These are phyloP conservation scores for Saposhnikovia divaricata DNA, from an alignment of 129 eudicot species.

Conservation along the genomic window DNA sequence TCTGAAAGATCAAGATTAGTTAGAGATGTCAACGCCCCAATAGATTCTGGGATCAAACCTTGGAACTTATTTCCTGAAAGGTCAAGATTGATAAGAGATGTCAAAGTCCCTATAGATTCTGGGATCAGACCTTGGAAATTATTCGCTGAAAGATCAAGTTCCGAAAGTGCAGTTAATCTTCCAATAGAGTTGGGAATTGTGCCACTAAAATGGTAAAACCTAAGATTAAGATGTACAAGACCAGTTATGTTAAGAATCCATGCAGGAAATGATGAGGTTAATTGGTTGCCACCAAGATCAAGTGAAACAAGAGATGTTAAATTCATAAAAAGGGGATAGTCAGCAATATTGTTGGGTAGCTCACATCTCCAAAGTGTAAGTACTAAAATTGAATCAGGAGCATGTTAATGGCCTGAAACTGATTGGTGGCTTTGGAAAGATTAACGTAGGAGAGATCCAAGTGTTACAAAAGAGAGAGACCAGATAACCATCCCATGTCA, in stretches of 20 bases:
- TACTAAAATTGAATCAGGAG: not conserved
- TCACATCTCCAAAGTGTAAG: not conserved
- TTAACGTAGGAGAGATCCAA: not conserved
- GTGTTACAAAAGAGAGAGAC: not conserved
- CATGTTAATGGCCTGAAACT: not conserved
- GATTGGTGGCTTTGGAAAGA: not conserved
- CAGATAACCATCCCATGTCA: not conserved
- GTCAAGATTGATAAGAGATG: not conserved
- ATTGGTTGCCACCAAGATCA: not conserved
- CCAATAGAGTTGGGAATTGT: not conserved
- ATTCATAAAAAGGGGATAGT: not conserved
- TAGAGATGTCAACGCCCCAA: too few relatives aligned
- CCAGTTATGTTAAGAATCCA: not conserved
- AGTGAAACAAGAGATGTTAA: not conserved
- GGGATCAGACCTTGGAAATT: not conserved
- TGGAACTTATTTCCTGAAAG: not conserved
- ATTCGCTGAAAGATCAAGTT: not conserved
- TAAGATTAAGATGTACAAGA: not conserved
- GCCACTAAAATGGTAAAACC: not conserved
- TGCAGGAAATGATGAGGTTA: not conserved
- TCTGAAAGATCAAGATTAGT: not conserved
- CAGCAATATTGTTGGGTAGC: not conserved
- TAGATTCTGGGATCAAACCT: too few relatives aligned
- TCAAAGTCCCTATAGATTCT: too few relatives aligned
- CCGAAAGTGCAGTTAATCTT: slow-evolving; percentile 7